A percentile compares a stretch with the other conserved stretches of the same genome.
These are phyloP conservation scores for Parsonsia alboflavescens DNA, from an alignment of 257 asterid species.

Conservation along the genomic window DNA sequence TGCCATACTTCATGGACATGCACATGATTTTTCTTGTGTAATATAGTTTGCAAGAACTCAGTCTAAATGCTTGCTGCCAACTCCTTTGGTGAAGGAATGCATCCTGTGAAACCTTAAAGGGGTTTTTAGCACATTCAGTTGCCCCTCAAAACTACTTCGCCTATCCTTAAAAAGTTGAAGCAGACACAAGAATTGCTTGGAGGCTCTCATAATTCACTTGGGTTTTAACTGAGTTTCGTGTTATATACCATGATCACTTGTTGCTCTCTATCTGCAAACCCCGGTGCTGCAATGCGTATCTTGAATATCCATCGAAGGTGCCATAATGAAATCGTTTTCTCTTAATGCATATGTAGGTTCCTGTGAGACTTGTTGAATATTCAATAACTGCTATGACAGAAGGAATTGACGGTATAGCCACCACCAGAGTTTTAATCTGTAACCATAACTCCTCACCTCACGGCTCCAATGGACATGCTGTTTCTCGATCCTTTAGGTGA, in stretches of 20 bases:
- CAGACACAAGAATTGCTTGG: no score
- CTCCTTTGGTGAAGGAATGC: no score
- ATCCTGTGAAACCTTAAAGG: background rate
- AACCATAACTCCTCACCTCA: constrained; percentile 41
- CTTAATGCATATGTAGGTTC: constrained; percentile 43
- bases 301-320: background rate
- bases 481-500: constrained; percentile 77
- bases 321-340: background rate
- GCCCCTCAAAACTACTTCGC: no score
- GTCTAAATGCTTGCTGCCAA: background rate
- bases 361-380: constrained; percentile 72
- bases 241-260: no score
- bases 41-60: background rate
- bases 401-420: constrained; percentile 93
- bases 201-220: no score
- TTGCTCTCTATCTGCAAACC: background rate
- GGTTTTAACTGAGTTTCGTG: background rate
- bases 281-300: background rate
- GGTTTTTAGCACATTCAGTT: no score
- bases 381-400: constrained; percentile 73
- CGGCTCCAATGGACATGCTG: constrained; percentile 54
- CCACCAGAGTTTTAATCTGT: constrained; percentile 73
- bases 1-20: background rate
- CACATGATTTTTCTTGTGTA: background rate
- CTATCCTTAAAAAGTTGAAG: no score